Conservation (phyloP, 73 alveolate genomes). For the Effrenium voratum region DNA sequence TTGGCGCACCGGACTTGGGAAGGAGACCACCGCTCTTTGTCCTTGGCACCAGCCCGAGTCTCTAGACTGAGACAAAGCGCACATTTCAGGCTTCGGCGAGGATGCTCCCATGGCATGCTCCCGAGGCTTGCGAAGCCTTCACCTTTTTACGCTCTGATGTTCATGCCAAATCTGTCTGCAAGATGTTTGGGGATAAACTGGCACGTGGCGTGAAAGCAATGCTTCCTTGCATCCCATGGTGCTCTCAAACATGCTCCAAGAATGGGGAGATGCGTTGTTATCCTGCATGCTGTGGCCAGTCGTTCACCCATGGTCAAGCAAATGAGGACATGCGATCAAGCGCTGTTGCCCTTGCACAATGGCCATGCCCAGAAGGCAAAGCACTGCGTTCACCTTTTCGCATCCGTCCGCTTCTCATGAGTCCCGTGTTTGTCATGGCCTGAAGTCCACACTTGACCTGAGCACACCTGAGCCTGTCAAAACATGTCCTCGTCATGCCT, state of each 20-base stretch:
- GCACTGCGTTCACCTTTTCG: no score
- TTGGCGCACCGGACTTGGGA: slow-evolving; percentile 22
- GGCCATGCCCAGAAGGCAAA: no score
- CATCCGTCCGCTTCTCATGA: no score
- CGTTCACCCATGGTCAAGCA: no score
- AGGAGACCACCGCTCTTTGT: background rate
- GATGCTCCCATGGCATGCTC: slow-evolving; percentile 53
- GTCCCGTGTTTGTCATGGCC: no score
- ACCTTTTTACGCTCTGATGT: background rate
- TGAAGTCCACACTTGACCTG: no score
- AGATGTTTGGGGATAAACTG: background rate
- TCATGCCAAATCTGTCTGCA: background rate
- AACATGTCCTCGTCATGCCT: no score
- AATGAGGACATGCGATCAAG: no score
- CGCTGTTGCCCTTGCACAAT: no score
- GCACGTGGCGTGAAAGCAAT: background rate
- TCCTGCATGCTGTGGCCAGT: no score
- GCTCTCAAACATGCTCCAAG: background rate
- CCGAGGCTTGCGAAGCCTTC: background rate
- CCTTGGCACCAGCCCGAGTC: background rate
- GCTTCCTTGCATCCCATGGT: background rate
- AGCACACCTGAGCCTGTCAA: no score
- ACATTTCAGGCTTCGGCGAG: background rate
- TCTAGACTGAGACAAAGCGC: background rate
- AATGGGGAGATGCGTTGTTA: background rate